Evolutionary conservation across 495 filamentous ascomycete genomes (phyloP).

Genomic region (Trichocladium antarcticum): DNA sequence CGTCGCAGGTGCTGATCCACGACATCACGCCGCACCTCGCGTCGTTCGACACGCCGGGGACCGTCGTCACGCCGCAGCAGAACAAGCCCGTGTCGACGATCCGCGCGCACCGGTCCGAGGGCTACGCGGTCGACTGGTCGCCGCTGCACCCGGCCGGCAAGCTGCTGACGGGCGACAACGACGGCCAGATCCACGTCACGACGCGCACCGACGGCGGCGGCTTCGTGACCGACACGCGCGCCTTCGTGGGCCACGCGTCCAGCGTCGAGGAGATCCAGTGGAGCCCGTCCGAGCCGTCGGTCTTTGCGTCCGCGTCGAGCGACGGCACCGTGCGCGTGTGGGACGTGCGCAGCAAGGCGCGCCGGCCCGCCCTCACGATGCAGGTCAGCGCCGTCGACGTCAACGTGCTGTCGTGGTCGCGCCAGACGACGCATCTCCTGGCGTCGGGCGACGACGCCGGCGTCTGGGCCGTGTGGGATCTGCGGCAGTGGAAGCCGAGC

Average conservation of each 20-base stretch:
- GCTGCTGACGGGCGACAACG: conserved; percentile 82
- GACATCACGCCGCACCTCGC: conserved; percentile 77
- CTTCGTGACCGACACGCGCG: conserved; percentile 69
- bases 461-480: conserved; percentile 90
- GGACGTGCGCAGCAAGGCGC: conserved; percentile 83
- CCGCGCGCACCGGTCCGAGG: conserved; percentile 82
- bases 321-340: conserved; percentile 93
- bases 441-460: conserved; percentile 92
- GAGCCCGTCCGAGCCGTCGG: conserved; percentile 81
- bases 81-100: conserved; percentile 80
- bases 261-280: conserved; percentile 94
- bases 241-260: conserved; percentile 70
- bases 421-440: conserved; percentile 72
- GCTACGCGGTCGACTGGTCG: conserved; percentile 93
- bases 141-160: conserved; percentile 61
- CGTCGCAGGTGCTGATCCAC: conserved; percentile 79
- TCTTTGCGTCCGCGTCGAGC: conserved; percentile 84
- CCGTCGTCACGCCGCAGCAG: conserved; percentile 62
- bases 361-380: conserved; percentile 73
- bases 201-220: conserved; percentile 75
- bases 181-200: conserved; percentile 78
- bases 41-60: conserved; percentile 82
- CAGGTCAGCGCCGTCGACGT: conserved; percentile 75
- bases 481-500: conserved; percentile 81
- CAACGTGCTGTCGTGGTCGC: conserved; percentile 92